phyloP scores from a whole-genome alignment of 2,329 filamentous ascomycete genomes.

The Alternaria viburni region DNA sequence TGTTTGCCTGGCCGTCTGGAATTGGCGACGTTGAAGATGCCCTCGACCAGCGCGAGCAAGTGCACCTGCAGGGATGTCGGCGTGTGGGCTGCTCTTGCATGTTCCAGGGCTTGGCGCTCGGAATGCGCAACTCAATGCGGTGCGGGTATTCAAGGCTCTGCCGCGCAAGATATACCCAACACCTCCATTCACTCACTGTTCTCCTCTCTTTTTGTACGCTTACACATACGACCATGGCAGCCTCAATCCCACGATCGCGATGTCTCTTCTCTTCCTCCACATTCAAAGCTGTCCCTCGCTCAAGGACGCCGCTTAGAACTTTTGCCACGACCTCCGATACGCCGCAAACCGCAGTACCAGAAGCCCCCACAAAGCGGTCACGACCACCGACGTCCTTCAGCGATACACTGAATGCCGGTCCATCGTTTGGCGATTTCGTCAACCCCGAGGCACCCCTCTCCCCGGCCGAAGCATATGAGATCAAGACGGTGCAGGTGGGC shows the following conservation, averaged over 20 bases:
- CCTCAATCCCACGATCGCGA: constrained; percentile 41
- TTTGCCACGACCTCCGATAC: constrained; percentile 45
- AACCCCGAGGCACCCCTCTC: constrained; percentile 52
- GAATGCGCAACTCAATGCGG: constrained; percentile 9
- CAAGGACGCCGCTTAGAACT: constrained; percentile 27
- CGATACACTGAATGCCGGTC: constrained; percentile 69
- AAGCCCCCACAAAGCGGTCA: constrained; percentile 35
- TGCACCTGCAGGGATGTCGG: constrained; percentile 40
- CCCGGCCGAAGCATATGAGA: constrained; percentile 62
- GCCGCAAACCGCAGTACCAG: constrained; percentile 23
- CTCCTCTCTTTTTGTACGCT: background rate
- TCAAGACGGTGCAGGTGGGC: constrained; percentile 67
- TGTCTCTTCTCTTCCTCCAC: constrained; percentile 35
- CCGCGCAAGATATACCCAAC: constrained; percentile 3
- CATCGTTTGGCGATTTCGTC: constrained; percentile 69
- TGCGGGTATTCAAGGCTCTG: constrained; percentile 23
- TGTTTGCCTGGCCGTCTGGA: constrained; percentile 26
- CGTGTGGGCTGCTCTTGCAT: constrained; percentile 37
- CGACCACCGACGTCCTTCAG: constrained; percentile 62
- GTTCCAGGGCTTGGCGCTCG: constrained; percentile 11
- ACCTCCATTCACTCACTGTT: constrained; percentile 1
- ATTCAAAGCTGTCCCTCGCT: constrained; percentile 23
- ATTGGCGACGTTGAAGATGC: constrained; percentile 46
- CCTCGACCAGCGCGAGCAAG: constrained; percentile 29
- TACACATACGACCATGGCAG: constrained; percentile 31